Base-by-base conservation (phyloP, 1,139 yeast genomes). In the Hyphopichia buzzinii region DNA sequence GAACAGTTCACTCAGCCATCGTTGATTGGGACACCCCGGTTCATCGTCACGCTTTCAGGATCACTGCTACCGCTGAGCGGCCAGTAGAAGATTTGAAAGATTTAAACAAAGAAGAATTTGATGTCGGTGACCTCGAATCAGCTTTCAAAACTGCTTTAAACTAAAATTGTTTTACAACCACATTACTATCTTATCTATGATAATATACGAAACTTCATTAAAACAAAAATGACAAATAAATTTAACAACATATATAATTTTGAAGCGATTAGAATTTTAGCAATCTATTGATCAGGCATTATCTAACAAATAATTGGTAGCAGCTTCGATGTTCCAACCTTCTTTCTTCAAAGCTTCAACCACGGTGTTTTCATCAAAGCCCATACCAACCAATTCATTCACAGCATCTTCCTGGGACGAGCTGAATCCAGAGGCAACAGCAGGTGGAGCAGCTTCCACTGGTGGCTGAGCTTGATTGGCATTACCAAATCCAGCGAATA, bases 401-500 rank as follows among this genome's bases (percentile, higher is more conserved):
- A 87, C 68, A 31, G 59, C 50, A 22, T 42, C 49, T 22, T 50
- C 39, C 21, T 52, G 48, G 3, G 35, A 25, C 6, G 43, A 26
- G 25, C 16, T 24, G 29, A 31, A 12, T 4, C n/a, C 17, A 5
- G 21, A 12, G 8, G 30, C 17, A 8, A 19, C 31, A 17, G 23
- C 24, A 3, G 31, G 8, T 12, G 21, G 21, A 2, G 27, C 24
- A n/a, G 22, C 30, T 23, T 34, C 15, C 12, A 29, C 30, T 7
- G 36, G 35, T 11, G 29, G 32, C 12, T 27, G 30, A 17, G 38
- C 24, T 13, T 52, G 59, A 35, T 68, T 66, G 24, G 72, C 71
- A 50, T 82, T 84, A 22, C 92, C 92, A 55, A 88, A 84, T 0
- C 95, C 96, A 2, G 95, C 94, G 67, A 89, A 89, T 23, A 89